Conservation (phyloP, 768 basidiomycete genomes). For the Infundibulicybe gibba region DNA sequence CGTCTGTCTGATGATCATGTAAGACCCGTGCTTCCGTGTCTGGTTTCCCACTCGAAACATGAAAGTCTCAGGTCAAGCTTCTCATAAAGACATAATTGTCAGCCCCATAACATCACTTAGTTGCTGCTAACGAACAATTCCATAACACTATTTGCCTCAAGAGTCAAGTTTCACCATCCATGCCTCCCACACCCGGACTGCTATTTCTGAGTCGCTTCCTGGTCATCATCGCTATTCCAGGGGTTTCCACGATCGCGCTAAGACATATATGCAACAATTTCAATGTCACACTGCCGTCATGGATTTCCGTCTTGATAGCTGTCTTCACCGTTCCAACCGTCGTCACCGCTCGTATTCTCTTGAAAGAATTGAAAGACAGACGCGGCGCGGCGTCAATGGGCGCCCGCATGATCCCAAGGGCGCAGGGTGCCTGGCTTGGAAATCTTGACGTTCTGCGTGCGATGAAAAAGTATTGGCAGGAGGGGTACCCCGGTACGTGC, state of each 20-base stretch:
- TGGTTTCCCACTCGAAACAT: no score
- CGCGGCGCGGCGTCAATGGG: slow-evolving; percentile 39
- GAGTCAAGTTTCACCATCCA: no score
- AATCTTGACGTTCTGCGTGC: slow-evolving; percentile 39
- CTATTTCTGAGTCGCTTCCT: no score
- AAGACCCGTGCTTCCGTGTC: no score
- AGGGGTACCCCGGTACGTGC: slow-evolving; percentile 48
- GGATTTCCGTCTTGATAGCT: slow-evolving; percentile 28
- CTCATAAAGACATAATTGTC: no score
- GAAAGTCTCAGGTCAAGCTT: no score
- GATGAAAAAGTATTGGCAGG: slow-evolving; percentile 30
- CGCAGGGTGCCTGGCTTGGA: slow-evolving; percentile 35
- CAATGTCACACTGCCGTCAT: slow-evolving; percentile 27
- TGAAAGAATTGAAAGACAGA: slow-evolving; percentile 22
- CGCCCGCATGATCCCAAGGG: slow-evolving; percentile 37
- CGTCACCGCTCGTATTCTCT: slow-evolving; percentile 23
- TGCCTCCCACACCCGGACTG: no score
- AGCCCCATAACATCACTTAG: no score
- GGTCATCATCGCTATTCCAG: neutral
- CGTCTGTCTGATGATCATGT: no score
- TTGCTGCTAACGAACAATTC: no score
- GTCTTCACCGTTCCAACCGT: slow-evolving; percentile 29
- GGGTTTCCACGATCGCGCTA: slow-evolving; percentile 11
- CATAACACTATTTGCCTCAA: no score
- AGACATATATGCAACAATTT: slow-evolving; percentile 10